Conservation (phyloP, 1,139 yeast species). For the Protomyces inouyei region DNA sequence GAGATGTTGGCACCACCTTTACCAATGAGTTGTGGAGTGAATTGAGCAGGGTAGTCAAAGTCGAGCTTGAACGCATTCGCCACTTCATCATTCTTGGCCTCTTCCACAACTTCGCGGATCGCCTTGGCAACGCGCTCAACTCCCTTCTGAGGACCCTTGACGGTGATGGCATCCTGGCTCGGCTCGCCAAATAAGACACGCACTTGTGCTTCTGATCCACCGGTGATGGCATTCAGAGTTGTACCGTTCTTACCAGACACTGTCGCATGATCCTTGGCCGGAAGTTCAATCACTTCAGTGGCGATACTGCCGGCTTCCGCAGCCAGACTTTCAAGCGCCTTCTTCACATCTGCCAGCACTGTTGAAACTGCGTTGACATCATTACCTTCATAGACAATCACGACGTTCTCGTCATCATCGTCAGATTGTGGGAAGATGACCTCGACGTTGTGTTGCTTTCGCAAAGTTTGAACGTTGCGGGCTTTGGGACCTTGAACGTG, state of each 20-base stretch:
- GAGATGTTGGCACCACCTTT: slow-evolving; percentile 74
- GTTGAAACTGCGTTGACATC: slow-evolving; percentile 42
- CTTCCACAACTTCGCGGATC: slow-evolving; percentile 54
- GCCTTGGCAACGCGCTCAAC: slow-evolving; percentile 53
- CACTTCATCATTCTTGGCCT: slow-evolving; percentile 58
- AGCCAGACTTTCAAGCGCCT: slow-evolving; percentile 56
- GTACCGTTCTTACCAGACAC: slow-evolving; percentile 51
- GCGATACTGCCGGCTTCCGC: slow-evolving; percentile 54
- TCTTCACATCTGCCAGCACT: slow-evolving; percentile 45
- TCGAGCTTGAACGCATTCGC: slow-evolving; percentile 55
- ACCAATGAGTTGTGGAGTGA: slow-evolving; percentile 80
- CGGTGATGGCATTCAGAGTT: slow-evolving; percentile 52
- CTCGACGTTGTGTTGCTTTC: slow-evolving; percentile 50
- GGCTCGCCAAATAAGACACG: slow-evolving; percentile 36
- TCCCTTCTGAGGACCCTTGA: slow-evolving; percentile 60
- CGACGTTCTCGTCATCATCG: slow-evolving; percentile 42
- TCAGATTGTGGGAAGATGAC: slow-evolving; percentile 53
- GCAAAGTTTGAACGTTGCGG: slow-evolving; percentile 46
- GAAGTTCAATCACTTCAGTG: slow-evolving; percentile 49
- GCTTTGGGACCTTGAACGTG: slow-evolving; percentile 43
- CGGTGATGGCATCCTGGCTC: slow-evolving; percentile 50
- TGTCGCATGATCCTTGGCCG: slow-evolving; percentile 54
- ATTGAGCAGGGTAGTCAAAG: slow-evolving; percentile 59
- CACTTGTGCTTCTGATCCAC: slow-evolving; percentile 37
- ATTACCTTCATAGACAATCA: slow-evolving; percentile 43